A percentile compares a stretch with the other conserved stretches of the same genome.
Evolutionary conservation across 2,329 filamentous ascomycete genomes (phyloP).

Genomic region (Verticillium tricorpus): DNA sequence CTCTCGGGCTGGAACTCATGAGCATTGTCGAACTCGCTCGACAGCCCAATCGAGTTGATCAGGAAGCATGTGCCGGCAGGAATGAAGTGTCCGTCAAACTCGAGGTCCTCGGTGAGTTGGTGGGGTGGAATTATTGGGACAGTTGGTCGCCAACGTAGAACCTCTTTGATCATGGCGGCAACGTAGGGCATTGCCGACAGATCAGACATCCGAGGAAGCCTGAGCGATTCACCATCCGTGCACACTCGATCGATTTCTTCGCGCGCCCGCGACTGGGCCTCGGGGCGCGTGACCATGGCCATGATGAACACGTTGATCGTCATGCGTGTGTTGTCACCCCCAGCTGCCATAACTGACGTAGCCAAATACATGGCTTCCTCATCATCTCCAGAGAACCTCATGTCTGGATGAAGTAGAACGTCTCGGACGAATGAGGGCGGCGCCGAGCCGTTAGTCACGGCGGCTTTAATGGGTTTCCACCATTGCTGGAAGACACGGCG

Average conservation of each 20-base stretch:
- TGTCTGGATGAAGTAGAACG: constrained; percentile 19
- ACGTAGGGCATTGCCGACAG: constrained; percentile 23
- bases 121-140: constrained; percentile 32
- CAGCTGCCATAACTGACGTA: constrained; percentile 29
- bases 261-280: constrained; percentile 18
- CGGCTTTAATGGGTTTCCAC: constrained; percentile 23
- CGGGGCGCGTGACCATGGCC: constrained; percentile 18
- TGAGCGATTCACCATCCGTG: constrained; percentile 19
- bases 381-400: constrained; percentile 23
- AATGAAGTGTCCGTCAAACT: constrained; percentile 6
- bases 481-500: constrained; percentile 26
- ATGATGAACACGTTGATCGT: constrained; percentile 15
- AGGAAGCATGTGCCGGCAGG: constrained; percentile 9
- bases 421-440: constrained; percentile 30
- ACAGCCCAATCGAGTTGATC: constrained; percentile 28
- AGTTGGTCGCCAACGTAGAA: constrained; percentile 24
- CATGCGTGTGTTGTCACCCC: constrained; percentile 22
- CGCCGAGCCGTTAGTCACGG: constrained; percentile 20
- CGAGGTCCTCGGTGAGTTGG: constrained; percentile 21
- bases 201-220: constrained; percentile 21
- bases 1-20: constrained; percentile 10
- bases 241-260: constrained; percentile 20
- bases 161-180: constrained; percentile 25
- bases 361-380: constrained; percentile 34
- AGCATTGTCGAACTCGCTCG: constrained; percentile 17